These are phyloP conservation scores for Cucurbitaria berberidis DNA, from an alignment of 2,329 filamentous ascomycete species.

Conservation along the genomic window DNA sequence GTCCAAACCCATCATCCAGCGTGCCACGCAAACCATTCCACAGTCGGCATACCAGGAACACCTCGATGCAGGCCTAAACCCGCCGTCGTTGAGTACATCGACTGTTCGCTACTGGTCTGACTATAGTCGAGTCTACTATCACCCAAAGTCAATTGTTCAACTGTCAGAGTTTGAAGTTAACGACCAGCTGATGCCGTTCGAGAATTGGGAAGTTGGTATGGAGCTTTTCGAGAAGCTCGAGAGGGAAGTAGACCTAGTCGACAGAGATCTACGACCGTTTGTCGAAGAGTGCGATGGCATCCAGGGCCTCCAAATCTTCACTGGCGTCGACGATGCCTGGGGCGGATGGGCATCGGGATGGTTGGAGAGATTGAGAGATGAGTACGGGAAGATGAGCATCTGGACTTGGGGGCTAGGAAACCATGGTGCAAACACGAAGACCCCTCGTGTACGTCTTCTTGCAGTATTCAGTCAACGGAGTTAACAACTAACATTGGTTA, in stretches of 20 bases:
- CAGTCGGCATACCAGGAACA: conserved; percentile 78
- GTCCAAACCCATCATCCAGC: conserved; percentile 66
- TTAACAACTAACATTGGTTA: conserved; percentile 36
- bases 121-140: conserved; percentile 90
- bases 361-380: conserved; percentile 76
- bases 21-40: conserved; percentile 63
- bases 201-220: conserved; percentile 62
- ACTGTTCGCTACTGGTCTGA: conserved; percentile 96
- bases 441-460: conserved; percentile 51
- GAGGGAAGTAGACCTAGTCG: conserved; percentile 75
- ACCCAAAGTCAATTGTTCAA: conserved; percentile 85
- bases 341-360: conserved; percentile 54
- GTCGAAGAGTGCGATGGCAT: conserved; percentile 92
- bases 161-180: conserved; percentile 81
- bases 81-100: conserved; percentile 69
- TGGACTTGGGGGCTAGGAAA: conserved; percentile 88
- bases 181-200: conserved; percentile 80
- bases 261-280: conserved; percentile 86
- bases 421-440: conserved; percentile 39
- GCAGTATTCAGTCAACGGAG: neutral
- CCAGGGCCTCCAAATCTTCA: conserved; percentile 77
- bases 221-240: conserved; percentile 53
- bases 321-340: conserved; percentile 61
- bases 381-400: conserved; percentile 85
- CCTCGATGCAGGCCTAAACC: conserved; percentile 72